Conservation (phyloP, 331 rosid species). For the Acacia pycnantha region DNA sequence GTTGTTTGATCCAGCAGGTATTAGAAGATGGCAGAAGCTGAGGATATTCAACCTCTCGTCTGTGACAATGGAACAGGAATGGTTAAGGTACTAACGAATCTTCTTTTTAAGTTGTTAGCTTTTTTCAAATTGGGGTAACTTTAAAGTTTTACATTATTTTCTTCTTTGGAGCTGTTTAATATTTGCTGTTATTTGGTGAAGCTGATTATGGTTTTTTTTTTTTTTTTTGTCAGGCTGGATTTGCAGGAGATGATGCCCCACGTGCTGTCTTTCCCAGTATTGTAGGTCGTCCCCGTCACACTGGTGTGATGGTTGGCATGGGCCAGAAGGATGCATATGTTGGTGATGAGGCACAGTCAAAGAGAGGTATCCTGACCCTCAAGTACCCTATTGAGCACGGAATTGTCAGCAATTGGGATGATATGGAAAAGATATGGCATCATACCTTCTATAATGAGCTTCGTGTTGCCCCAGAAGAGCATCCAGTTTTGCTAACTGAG, state of each 20-base stretch:
- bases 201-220: conserved; percentile 13
- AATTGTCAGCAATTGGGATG: conserved; percentile 99
- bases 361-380: conserved; percentile 91
- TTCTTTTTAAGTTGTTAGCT: not conserved
- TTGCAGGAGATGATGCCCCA: conserved; percentile 99
- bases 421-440: conserved; percentile 99
- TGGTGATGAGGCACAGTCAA: conserved; percentile 99
- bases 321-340: conserved; percentile 99
- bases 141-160: not conserved
- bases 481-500: conserved; percentile 95
- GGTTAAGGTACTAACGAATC: conserved; percentile 73
- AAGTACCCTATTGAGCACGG: conserved; percentile 98
- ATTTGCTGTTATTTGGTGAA: not conserved
- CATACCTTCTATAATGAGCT: conserved; percentile 98
- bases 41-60: conserved; percentile 97
- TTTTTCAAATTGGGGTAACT: not conserved
- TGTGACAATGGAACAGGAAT: conserved; percentile 99
- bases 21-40: conserved; percentile 88
- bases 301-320: conserved; percentile 99
- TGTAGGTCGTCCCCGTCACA: conserved; percentile 99
- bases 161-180: not conserved
- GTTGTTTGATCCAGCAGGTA: conserved; percentile 35
- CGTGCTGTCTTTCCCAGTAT: conserved; percentile 99
- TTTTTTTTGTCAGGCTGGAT: conserved; percentile 74
- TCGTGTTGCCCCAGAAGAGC: conserved; percentile 99